These are phyloP conservation scores for Epicoccum sorghinum DNA, from an alignment of 2,329 filamentous ascomycete species.

Conservation along the genomic window DNA sequence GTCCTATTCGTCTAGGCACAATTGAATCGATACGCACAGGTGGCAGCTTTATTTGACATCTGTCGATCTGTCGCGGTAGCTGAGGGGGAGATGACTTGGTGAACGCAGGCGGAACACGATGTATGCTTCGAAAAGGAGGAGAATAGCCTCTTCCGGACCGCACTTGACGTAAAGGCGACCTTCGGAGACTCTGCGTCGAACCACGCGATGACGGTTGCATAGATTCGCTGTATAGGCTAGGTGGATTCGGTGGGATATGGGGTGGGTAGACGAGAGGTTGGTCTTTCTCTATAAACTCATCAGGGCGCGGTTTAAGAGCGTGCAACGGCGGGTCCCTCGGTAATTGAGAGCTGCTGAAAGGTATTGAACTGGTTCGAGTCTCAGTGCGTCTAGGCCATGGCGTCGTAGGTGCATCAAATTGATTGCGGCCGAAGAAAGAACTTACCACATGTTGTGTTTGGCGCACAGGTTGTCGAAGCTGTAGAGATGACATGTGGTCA, in stretches of 20 bases:
- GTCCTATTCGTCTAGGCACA: slow-evolving; percentile 15
- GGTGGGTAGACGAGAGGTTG: slow-evolving; percentile 46
- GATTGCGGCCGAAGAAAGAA: slow-evolving; percentile 46
- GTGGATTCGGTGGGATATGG: slow-evolving; percentile 26
- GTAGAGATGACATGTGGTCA: not conserved
- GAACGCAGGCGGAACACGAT: too few relatives aligned
- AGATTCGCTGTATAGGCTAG: slow-evolving; percentile 12
- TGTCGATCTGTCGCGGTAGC: slow-evolving; percentile 1
- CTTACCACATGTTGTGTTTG: slow-evolving; percentile 45
- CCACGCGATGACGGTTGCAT: not conserved
- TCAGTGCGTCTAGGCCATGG: slow-evolving; percentile 30
- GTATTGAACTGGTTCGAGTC: slow-evolving; percentile 35
- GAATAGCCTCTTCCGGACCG: slow-evolving; percentile 17
- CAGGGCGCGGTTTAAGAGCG: slow-evolving; percentile 21
- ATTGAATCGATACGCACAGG: slow-evolving; percentile 12
- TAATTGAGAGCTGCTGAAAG: slow-evolving; percentile 36
- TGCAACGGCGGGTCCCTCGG: slow-evolving; percentile 20
- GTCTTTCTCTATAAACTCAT: slow-evolving; percentile 40
- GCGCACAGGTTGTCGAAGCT: slow-evolving; percentile 14
- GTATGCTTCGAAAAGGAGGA: not conserved
- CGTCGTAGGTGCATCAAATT: slow-evolving; percentile 19
- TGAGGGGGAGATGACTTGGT: not conserved
- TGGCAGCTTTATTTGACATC: slow-evolving; percentile 8
- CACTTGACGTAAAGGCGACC: slow-evolving; percentile 22
- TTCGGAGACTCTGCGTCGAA: slow-evolving; percentile 10